Evolutionary conservation across 768 basidiomycete genomes (phyloP).

Genomic region (Fomitopsis pulvina): DNA sequence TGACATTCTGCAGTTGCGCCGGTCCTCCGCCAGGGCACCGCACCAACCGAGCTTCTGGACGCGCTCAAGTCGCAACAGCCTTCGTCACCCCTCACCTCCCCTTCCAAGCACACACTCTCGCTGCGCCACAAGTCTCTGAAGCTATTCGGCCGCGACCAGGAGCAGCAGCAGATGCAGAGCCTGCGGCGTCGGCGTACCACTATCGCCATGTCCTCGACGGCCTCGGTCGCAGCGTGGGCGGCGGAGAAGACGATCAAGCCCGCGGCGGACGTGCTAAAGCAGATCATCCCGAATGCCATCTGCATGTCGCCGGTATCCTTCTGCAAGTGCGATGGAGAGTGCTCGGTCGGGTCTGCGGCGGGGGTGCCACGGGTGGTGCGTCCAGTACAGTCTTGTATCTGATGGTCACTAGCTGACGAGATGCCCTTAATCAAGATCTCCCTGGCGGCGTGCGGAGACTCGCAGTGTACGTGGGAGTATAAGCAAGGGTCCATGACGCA

Average conservation of each 20-base stretch:
- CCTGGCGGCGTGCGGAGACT: conserved; percentile 3
- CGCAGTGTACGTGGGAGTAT: conserved; percentile 1
- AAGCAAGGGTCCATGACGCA: conserved; percentile 1
- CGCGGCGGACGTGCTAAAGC: background rate
- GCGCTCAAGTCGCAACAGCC: background rate
- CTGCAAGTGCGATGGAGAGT: conserved; percentile 2
- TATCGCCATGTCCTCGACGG: background rate
- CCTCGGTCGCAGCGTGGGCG: background rate
- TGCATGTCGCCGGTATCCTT: conserved; percentile 4
- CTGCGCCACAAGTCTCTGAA: background rate
- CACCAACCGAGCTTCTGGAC: background rate
- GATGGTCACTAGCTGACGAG: background rate
- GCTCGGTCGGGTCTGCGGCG: background rate
- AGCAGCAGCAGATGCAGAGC: background rate
- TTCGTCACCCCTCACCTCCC: background rate
- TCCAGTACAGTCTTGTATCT: background rate
- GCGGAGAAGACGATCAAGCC: background rate
- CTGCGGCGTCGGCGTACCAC: background rate
- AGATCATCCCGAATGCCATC: background rate
- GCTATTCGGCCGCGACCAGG: background rate
- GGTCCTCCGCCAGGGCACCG: background rate
- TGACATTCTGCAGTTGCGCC: background rate
- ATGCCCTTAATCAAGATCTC: background rate
- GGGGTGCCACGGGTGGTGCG: conserved; percentile 1
- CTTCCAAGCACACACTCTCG: background rate